Evolutionary conservation across 2,329 filamentous ascomycete genomes (phyloP).

Genomic region (Cladophialophora immunda): DNA sequence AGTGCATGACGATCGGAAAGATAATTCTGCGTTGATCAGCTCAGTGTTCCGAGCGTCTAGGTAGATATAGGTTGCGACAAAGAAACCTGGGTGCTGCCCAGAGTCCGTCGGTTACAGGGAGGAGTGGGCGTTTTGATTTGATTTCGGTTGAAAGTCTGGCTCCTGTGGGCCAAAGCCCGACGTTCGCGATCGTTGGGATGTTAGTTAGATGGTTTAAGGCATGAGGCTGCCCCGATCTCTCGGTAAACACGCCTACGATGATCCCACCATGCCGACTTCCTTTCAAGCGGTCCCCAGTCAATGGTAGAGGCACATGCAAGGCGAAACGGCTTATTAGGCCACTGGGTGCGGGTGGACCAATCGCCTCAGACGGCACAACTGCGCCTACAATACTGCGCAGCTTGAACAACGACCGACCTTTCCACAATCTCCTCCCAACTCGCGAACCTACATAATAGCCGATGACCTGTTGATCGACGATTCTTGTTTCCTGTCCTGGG

Average conservation of each 20-base stretch:
- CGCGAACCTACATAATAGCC: constrained; percentile 14
- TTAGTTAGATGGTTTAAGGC: not conserved
- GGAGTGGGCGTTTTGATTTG: not conserved
- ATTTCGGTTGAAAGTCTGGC: not conserved
- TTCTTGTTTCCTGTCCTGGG: constrained; percentile 13
- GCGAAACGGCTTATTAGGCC: not conserved
- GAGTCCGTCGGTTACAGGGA: not conserved
- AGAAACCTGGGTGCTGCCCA: not conserved
- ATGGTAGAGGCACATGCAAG: constrained; percentile 6
- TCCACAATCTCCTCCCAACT: not conserved
- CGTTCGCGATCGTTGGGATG: not conserved
- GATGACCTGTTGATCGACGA: constrained; percentile 24
- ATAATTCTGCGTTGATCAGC: not conserved
- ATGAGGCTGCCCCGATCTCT: constrained; percentile 6
- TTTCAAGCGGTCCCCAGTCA: not conserved
- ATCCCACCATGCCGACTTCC: not conserved
- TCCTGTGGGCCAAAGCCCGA: not conserved
- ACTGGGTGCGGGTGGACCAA: not conserved
- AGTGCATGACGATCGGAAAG: not conserved
- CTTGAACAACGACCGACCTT: not conserved
- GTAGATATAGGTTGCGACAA: not conserved
- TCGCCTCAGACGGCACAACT: constrained; percentile 7
- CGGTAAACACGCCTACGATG: not conserved
- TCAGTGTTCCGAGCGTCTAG: not conserved
- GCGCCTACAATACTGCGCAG: constrained; percentile 5